phyloP scores from a whole-genome alignment of 2,329 filamentous ascomycete species.

The Capronia coronata region DNA sequence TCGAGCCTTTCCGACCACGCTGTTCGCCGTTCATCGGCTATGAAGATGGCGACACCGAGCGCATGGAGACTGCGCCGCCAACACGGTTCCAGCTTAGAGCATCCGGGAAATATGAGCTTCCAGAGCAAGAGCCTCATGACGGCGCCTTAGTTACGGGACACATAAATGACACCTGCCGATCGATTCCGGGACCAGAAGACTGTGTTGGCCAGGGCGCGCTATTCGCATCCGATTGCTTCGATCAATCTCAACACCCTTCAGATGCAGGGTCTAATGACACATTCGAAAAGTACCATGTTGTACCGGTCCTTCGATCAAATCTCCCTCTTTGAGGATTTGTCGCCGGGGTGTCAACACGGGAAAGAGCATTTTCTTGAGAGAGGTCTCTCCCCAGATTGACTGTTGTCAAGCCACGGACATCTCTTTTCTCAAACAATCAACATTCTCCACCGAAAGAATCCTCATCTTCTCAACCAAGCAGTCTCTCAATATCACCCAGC shows the following conservation, averaged over 20 bases:
- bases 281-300: too few species aligned
- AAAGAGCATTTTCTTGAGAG: too few species aligned
- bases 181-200: not conserved
- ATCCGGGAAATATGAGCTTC: not conserved
- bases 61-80: not conserved
- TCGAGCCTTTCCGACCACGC: too few species aligned
- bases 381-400: not conserved
- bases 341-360: too few species aligned
- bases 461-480: slow-evolving; percentile 16
- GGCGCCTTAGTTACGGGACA: not conserved
- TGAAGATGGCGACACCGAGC: not conserved
- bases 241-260: not conserved
- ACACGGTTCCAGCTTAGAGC: not conserved
- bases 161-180: not conserved
- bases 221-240: not conserved
- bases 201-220: not conserved
- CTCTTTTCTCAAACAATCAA: not conserved
- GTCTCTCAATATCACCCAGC: slow-evolving; percentile 31
- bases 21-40: too few species aligned
- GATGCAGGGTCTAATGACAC: not conserved
- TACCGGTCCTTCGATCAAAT: not conserved
- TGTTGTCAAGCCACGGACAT: not conserved
- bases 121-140: not conserved
- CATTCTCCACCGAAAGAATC: not conserved
- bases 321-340: not conserved